phyloP scores from a whole-genome alignment of 345 rosid species.

The Pelargonium nanum region DNA sequence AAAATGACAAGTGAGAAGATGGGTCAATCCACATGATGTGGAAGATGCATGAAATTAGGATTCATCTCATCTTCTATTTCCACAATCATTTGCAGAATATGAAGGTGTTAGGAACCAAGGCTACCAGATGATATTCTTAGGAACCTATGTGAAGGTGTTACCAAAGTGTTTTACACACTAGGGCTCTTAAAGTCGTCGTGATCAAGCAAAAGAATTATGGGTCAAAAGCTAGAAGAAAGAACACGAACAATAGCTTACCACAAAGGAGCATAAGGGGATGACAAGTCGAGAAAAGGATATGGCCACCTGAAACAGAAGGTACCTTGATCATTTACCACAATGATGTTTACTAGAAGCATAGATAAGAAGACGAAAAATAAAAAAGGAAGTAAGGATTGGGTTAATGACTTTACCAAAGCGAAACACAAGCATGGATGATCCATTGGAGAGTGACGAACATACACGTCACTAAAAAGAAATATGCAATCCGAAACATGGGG shows the following conservation, averaged over 20 bases:
- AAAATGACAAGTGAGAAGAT: not conserved
- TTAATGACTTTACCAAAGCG: constrained; percentile 38
- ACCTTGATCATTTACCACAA: constrained; percentile 4
- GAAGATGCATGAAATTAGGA: too few species aligned
- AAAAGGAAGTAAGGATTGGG: not conserved
- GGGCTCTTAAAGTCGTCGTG: too few species aligned
- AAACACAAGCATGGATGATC: constrained; percentile 61
- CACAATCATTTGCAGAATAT: too few species aligned
- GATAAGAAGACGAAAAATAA: not conserved
- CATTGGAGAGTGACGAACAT: constrained; percentile 72
- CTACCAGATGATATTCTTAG: too few species aligned
- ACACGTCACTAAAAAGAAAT: constrained; percentile 79
- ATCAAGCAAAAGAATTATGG: too few species aligned
- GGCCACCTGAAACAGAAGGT: constrained; percentile 66
- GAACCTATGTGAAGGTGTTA: too few species aligned
- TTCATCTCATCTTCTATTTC: too few species aligned
- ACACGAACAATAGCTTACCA: constrained; percentile 34
- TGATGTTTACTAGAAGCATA: not conserved
- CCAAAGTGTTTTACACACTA: not conserved
- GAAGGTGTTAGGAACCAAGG: too few species aligned
- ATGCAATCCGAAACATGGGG: constrained; percentile 85
- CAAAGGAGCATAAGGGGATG: constrained; percentile 76
- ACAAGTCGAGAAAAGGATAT: constrained; percentile 86
- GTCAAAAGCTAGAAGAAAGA: too few species aligned
- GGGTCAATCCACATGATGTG: too few species aligned